phyloP scores from a whole-genome alignment of 345 rosid species.

The Sonneratia alba region DNA sequence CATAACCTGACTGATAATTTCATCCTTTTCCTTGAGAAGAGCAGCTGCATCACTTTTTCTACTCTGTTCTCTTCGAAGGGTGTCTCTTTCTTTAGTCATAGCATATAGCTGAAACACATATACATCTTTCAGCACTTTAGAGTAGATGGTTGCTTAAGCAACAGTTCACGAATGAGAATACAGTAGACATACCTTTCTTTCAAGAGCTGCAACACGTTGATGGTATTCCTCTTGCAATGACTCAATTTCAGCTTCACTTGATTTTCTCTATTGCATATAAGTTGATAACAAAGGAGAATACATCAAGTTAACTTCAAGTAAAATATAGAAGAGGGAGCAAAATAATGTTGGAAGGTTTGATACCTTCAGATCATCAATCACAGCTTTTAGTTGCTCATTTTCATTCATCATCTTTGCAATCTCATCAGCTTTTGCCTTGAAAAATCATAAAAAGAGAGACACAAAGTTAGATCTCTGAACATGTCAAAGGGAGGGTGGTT shows the following conservation, averaged over 20 bases:
- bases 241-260: constrained; percentile 87
- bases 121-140: not conserved
- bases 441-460: constrained; percentile 2
- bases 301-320: not conserved
- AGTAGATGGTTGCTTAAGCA: not conserved
- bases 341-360: constrained; percentile 8
- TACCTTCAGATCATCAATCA: constrained; percentile 87
- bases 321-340: not conserved
- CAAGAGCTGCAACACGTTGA: constrained; percentile 89
- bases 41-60: constrained; percentile 95
- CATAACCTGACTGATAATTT: constrained; percentile 95
- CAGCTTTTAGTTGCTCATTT: constrained; percentile 80
- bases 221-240: constrained; percentile 95
- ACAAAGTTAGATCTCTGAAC: not conserved
- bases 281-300: constrained; percentile 12
- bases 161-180: not conserved
- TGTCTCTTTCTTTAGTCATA: constrained; percentile 93
- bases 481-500: not conserved
- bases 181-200: constrained; percentile 64
- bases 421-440: constrained; percentile 98
- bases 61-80: constrained; percentile 92
- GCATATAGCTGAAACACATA: constrained; percentile 66
- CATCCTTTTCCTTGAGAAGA: constrained; percentile 98
- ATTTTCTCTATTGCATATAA: constrained; percentile 59
- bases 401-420: constrained; percentile 90